Evolutionary conservation across 345 rosid genomes (phyloP).

Genomic region (Heritiera fomes): DNA sequence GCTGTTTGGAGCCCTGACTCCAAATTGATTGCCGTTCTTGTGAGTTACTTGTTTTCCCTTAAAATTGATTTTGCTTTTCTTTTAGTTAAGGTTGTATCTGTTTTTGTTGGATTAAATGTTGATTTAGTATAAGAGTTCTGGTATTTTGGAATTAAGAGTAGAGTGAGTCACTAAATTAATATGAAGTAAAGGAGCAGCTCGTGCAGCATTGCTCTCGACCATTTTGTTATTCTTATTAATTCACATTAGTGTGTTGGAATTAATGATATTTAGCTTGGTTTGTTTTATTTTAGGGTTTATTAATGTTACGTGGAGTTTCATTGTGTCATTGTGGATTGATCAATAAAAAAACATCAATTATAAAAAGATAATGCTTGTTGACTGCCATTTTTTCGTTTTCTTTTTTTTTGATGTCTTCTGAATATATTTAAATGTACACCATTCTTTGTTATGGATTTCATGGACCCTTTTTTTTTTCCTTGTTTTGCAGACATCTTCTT

Average conservation of each 20-base stretch:
- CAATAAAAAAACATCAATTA: background rate
- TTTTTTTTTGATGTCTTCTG: background rate
- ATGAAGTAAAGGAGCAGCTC: background rate
- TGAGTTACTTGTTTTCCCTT: constrained; percentile 38
- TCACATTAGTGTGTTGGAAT: background rate
- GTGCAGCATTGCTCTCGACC: background rate
- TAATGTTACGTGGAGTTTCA: background rate
- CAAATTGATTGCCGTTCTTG: constrained; percentile 81
- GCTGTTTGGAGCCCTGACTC: constrained; percentile 94
- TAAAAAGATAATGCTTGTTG: background rate
- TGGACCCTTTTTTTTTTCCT: background rate
- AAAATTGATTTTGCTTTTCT: background rate
- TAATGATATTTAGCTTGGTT: background rate
- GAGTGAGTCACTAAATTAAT: background rate
- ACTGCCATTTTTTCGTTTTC: too few relatives aligned
- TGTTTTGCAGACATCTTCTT: constrained; percentile 79
- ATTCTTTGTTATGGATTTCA: background rate
- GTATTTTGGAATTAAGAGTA: background rate
- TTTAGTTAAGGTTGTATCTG: background rate
- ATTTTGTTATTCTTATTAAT: background rate
- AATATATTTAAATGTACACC: background rate
- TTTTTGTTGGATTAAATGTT: background rate
- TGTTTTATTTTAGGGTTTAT: background rate
- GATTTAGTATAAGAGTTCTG: background rate
- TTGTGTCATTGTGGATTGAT: background rate